Percentiles rank a stretch among this genome's conserved stretches.
Evolutionary conservation across 495 filamentous ascomycete genomes (phyloP).

Genomic region (Daldinia grandis): DNA sequence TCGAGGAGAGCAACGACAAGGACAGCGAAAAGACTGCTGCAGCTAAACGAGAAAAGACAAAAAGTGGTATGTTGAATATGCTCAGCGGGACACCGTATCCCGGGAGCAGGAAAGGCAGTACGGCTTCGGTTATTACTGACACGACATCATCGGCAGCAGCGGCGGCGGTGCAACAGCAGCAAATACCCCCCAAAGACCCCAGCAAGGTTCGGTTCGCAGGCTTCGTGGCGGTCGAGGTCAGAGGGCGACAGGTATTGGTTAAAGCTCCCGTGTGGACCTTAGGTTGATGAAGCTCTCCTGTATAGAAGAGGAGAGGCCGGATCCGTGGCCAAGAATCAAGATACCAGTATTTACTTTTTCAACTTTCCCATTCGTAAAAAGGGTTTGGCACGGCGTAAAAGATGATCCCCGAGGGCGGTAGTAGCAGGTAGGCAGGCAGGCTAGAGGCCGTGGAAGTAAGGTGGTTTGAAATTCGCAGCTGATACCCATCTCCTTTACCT

Average conservation of each 20-base stretch:
- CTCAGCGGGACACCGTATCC: constrained; percentile 42
- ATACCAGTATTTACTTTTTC: constrained; percentile 24
- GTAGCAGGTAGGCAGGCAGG: neutral
- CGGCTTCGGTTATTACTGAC: constrained; percentile 43
- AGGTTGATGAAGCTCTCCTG: constrained; percentile 42
- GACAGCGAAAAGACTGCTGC: constrained; percentile 54
- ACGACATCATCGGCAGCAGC: constrained; percentile 55
- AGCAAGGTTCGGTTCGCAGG: constrained; percentile 79
- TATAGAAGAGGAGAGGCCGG: neutral
- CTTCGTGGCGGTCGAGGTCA: constrained; percentile 86
- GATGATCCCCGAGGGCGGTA: neutral
- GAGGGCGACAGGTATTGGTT: constrained; percentile 80
- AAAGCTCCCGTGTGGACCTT: constrained; percentile 91
- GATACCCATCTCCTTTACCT: neutral
- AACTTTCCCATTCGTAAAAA: constrained; percentile 9
- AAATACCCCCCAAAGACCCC: constrained; percentile 51
- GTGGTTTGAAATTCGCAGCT: neutral
- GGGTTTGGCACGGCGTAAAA: neutral
- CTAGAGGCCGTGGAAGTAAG: neutral
- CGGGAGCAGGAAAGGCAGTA: constrained; percentile 52
- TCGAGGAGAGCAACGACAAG: constrained; percentile 54
- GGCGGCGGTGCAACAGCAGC: constrained; percentile 17
- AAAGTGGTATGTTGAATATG: constrained; percentile 47
- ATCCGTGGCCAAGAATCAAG: constrained; percentile 2
- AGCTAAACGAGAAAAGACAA: constrained; percentile 51